These are phyloP conservation scores for Xylaria acuta DNA, from an alignment of 495 filamentous ascomycete genomes.

Conservation along the genomic window DNA sequence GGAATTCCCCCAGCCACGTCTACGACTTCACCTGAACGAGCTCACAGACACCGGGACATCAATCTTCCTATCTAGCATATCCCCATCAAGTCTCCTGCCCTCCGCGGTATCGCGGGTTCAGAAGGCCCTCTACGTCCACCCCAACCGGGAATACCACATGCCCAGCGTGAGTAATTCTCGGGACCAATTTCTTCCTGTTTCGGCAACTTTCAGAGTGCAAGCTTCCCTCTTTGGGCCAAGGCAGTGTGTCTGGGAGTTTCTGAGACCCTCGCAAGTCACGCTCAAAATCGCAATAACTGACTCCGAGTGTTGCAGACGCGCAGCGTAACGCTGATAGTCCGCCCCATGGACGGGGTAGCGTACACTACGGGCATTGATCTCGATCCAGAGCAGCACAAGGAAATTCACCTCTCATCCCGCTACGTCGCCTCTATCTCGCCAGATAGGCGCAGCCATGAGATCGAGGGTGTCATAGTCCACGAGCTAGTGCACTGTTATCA, in stretches of 20 bases:
- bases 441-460: slow-evolving; percentile 62
- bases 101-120: slow-evolving; percentile 66
- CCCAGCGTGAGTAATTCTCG: too few species aligned
- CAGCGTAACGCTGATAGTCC: slow-evolving; percentile 87
- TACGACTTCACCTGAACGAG: slow-evolving; percentile 74
- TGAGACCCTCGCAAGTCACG: too few species aligned
- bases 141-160: slow-evolving; percentile 33
- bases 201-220: too few species aligned
- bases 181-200: too few species aligned
- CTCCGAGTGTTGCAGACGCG: too few species aligned
- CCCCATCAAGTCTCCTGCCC: slow-evolving; percentile 63
- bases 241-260: too few species aligned
- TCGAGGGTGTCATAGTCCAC: slow-evolving; percentile 84
- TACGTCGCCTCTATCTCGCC: slow-evolving; percentile 66
- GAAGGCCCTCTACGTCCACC: slow-evolving; percentile 32
- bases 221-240: too few species aligned
- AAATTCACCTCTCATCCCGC: slow-evolving; percentile 84
- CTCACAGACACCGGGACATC: slow-evolving; percentile 66
- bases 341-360: slow-evolving; percentile 80
- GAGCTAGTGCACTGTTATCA: slow-evolving; percentile 98
- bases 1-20: slow-evolving; percentile 60
- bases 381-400: slow-evolving; percentile 83
- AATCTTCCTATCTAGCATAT: slow-evolving; percentile 67
- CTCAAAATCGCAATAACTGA: too few species aligned
- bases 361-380: slow-evolving; percentile 86